A percentile compares a stretch with the other conserved stretches of the same genome.
Conservation (phyloP, 768 basidiomycete genomes). For the Trametes punicea region DNA sequence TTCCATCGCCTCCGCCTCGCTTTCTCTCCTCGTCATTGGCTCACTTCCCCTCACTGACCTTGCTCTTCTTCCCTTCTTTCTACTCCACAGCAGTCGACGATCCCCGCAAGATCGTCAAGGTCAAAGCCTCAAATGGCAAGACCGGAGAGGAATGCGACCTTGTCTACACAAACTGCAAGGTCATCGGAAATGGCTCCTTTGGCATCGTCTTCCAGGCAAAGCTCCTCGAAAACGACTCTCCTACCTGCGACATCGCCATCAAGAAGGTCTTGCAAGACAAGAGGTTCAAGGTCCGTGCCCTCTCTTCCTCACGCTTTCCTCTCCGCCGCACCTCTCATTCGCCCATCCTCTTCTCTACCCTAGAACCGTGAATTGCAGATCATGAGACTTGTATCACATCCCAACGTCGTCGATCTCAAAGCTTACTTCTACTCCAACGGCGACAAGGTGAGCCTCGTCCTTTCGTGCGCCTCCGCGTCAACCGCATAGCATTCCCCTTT, state of each 20-base stretch:
- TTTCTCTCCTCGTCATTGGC: slow-evolving; percentile 21
- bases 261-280: slow-evolving; percentile 99
- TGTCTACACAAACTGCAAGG: slow-evolving; percentile 95
- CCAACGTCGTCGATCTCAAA: slow-evolving; percentile 95
- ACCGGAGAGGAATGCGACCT: slow-evolving; percentile 83
- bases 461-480: background rate
- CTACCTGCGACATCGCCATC: slow-evolving; percentile 89
- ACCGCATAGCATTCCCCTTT: background rate
- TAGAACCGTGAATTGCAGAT: slow-evolving; percentile 99
- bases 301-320: background rate
- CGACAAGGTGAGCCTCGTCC: slow-evolving; percentile 87
- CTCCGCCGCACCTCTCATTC: background rate
- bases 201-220: slow-evolving; percentile 98
- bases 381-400: slow-evolving; percentile 95
- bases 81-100: slow-evolving; percentile 75
- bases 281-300: slow-evolving; percentile 89
- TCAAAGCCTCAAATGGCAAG: slow-evolving; percentile 94
- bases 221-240: slow-evolving; percentile 57
- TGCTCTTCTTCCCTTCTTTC: background rate
- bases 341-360: background rate
- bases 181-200: slow-evolving; percentile 98
- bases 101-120: slow-evolving; percentile 94
- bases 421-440: slow-evolving; percentile 99
- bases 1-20: slow-evolving; percentile 17
- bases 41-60: slow-evolving; percentile 15